Base-by-base conservation (phyloP, 2,329 filamentous ascomycete genomes). In the Acrocalymma vagum region DNA sequence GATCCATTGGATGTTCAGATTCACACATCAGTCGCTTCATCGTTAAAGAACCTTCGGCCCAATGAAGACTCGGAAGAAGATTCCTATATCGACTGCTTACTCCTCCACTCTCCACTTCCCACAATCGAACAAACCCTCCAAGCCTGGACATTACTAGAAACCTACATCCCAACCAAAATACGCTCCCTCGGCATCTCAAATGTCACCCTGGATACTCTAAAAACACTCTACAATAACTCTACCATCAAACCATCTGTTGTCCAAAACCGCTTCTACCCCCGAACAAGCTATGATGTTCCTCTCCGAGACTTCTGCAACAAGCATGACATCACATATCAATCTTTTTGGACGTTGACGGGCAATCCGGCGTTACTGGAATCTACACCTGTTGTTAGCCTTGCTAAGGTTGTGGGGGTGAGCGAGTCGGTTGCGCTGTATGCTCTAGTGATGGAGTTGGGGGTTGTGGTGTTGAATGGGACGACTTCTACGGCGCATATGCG, bases 181-280 rank as follows among this genome's bases (percentile, higher is more conserved):
- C 83, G 82, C 26, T 76, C 82, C 20, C 74, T 94, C 6, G 90
- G 90, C 26, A 85, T 94, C 39, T 90, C 87, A 38, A 94, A 94
- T 66, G 80, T 81, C n/a, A 72, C 76, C n/a, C 69, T 87, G 2
- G 63, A 75, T 0, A 67, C 82, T 2, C 74, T 94, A 1, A 63
- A 78, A 36, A 67, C 70, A 4, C 69, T 91, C 1, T 75, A 77
- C 43, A 59, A 73, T 3, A 56, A 70, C 13, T 72, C 74, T 3
- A 69, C 55, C 0, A 60, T 83, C 53, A 80, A 78, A 50, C 82
- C 81, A 0, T 74, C 79, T 1, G 78, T 91, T 2, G 84, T 92
- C 5, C 89, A 94, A 70, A 93, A 94, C 60, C 80, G 87, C 2
- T 90, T 94, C 69, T 81, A 85, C 59, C 67, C 72, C 2, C 69